These are phyloP conservation scores for Sporothrix brasiliensis DNA, from an alignment of 2,329 filamentous ascomycete species.

Conservation along the genomic window DNA sequence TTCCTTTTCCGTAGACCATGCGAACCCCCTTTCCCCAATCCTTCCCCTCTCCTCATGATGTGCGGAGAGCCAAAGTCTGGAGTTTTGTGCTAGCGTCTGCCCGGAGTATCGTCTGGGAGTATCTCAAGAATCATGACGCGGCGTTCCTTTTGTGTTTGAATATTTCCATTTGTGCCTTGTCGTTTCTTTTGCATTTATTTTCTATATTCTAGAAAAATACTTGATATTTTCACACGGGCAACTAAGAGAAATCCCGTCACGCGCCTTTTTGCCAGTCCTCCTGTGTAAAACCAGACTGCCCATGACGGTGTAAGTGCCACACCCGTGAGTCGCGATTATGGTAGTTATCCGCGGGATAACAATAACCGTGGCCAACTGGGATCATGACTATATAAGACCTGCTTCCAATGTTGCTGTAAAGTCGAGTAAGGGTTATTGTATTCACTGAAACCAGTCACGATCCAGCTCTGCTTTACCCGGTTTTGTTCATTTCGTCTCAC, in stretches of 20 bases:
- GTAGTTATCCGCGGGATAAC: slow-evolving; percentile 8
- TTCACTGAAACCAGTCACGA: background rate
- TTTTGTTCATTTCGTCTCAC: background rate
- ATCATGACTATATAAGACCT: background rate
- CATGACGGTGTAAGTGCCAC: background rate
- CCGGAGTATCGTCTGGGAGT: background rate
- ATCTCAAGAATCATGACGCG: background rate
- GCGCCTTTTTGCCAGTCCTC: no score
- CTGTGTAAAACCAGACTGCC: background rate
- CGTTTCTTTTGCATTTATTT: background rate
- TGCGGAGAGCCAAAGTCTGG: slow-evolving; percentile 2
- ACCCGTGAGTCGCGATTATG: slow-evolving; percentile 1
- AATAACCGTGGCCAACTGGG: background rate
- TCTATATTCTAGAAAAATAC: no score
- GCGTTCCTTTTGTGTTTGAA: background rate
- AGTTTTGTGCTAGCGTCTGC: background rate
- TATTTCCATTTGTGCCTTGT: background rate
- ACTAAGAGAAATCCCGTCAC: no score
- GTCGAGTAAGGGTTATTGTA: background rate
- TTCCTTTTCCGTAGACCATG: background rate
- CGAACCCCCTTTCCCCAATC: background rate
- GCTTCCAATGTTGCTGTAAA: background rate
- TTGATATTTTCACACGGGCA: no score
- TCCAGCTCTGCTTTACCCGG: no score
- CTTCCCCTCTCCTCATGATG: background rate